Conservation (phyloP, 805 yeast genomes). For the Zygosaccharomyces pseudorouxii region DNA sequence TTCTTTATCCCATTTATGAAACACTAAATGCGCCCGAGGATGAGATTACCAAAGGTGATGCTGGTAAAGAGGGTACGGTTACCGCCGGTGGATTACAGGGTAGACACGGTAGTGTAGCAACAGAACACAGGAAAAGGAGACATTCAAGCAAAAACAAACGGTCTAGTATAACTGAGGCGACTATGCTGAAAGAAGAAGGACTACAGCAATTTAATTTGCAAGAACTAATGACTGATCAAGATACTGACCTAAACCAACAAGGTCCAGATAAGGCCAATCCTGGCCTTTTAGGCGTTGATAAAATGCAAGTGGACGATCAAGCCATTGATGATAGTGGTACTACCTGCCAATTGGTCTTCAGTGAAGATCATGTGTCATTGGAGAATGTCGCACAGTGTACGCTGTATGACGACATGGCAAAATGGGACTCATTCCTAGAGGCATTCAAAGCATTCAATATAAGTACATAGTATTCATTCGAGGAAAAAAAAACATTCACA, state of each 20-base stretch:
- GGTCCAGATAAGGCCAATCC: neutral
- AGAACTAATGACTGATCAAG: constrained; percentile 32
- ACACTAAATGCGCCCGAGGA: constrained; percentile 4
- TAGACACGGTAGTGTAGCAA: constrained; percentile 13
- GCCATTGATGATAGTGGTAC: constrained; percentile 2
- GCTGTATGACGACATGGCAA: constrained; percentile 20
- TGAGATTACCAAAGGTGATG: neutral
- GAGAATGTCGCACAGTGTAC: constrained; percentile 21
- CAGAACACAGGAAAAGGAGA: constrained; percentile 24
- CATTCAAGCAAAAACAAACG: constrained; percentile 28
- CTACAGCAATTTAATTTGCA: constrained; percentile 32
- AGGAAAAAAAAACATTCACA: too few relatives aligned
- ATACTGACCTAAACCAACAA: constrained; percentile 9
- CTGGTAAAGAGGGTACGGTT: neutral
- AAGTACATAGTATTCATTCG: neutral
- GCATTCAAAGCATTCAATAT: constrained; percentile 8
- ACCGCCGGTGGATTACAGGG: constrained; percentile 4
- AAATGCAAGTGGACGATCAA: constrained; percentile 17
- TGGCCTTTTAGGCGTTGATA: constrained; percentile 7
- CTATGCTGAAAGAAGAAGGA: constrained; percentile 34
- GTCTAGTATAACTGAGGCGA: constrained; percentile 31
- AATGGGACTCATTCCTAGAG: constrained; percentile 25
- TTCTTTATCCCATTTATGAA: constrained; percentile 14
- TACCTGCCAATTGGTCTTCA: constrained; percentile 19
- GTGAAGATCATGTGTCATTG: constrained; percentile 30